Base-by-base conservation (phyloP, 2,329 filamentous ascomycete genomes). In the Penicillium griseofulvum region DNA sequence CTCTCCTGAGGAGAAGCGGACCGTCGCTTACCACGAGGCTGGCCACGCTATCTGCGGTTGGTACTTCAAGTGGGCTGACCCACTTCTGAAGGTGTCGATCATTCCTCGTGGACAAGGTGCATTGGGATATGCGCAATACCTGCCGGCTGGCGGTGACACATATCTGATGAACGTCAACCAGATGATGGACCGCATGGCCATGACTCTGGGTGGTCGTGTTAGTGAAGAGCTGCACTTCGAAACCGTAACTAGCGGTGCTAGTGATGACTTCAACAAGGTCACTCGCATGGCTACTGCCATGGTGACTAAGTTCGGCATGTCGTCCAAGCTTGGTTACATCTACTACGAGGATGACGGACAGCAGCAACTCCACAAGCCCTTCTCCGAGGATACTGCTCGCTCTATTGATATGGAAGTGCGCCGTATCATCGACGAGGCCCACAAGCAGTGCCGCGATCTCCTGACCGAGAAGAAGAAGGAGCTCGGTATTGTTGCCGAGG, bases 231-330 rank as follows among this genome's bases (percentile, higher is more conserved):
- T 99, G 8, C 93, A 99, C 77, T 99, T 99, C 76, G 88, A 94
- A 33, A 96, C 91, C 0, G 94, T 99, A 19, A 99, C 94, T 1
- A 94, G 90, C 44, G 94, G 94, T 54, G 94, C 93, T 19, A 92
- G 87, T 51, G 94, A 97, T 73, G 94, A 99, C 73, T 99, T 99
- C 83, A 93, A 94, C 77, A 99, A 99, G 78, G 94, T 97, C 38
- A 97, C 94, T 2, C 85, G 87, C 54, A 93, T 97, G 89, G 95
- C 94, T 4, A 95, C 90, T 17, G 88, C 89, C 59, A 99, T 99
- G 94, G 94, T 99, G 29, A 99, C 93, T n/a, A 90, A 96, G 74
- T 99, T 91, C 87, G 94, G 94, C 64, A 99, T 99, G 94, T 95
- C 89, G 38, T 85, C 90, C 64, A 95, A 96, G 78, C 87, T 99